Conservation (phyloP, 2,329 filamentous ascomycete genomes). For the Teratosphaeria epicoccoides region DNA sequence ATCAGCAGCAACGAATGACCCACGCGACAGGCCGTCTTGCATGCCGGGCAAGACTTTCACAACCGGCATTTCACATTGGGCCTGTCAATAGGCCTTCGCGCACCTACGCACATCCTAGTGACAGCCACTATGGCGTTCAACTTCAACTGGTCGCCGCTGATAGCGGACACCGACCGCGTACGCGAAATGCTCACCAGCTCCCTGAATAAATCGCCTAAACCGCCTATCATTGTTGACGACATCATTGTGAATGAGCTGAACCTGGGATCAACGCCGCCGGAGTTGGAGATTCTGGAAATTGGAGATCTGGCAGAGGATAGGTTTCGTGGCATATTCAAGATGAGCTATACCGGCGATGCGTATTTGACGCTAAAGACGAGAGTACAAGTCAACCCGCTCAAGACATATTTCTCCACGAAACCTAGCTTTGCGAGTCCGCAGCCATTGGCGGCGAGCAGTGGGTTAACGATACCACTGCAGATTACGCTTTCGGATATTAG, state of each 20-base stretch:
- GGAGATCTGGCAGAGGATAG: constrained; percentile 94
- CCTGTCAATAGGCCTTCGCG: constrained; percentile 6
- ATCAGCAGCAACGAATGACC: constrained; percentile 3
- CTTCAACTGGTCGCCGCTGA: constrained; percentile 99
- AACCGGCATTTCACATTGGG: neutral
- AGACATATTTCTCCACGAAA: constrained; percentile 87
- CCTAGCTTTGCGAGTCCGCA: constrained; percentile 86
- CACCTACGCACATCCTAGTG: neutral
- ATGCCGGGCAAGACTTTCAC: constrained; percentile 11
- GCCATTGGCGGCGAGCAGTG: constrained; percentile 80
- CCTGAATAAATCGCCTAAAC: constrained; percentile 94
- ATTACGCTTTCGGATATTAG: constrained; percentile 95
- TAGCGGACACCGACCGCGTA: constrained; percentile 84
- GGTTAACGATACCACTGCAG: constrained; percentile 91
- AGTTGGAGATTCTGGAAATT: constrained; percentile 94
- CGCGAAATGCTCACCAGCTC: constrained; percentile 90
- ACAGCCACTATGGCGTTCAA: constrained; percentile 79
- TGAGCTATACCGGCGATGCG: constrained; percentile 93
- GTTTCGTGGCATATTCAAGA: constrained; percentile 97
- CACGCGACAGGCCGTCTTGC: constrained; percentile 18
- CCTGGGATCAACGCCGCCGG: constrained; percentile 83
- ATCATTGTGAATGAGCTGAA: constrained; percentile 98
- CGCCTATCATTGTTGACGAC: constrained; percentile 97
- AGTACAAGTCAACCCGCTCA: constrained; percentile 94
- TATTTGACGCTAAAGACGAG: constrained; percentile 90